Conservation (phyloP, 768 basidiomycete species). For the Suillus alpinus region DNA sequence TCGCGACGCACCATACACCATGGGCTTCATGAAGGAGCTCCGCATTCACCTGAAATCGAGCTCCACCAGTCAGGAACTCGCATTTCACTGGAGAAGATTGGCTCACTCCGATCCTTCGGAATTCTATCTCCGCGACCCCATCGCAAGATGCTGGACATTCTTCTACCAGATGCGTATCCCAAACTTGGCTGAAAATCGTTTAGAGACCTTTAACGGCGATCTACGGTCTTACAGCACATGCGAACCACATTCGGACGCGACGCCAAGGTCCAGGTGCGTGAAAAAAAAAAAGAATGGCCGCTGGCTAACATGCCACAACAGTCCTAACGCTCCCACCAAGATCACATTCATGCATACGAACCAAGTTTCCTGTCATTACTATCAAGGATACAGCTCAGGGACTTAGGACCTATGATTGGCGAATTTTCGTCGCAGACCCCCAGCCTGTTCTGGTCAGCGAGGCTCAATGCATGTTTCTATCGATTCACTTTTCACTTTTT, state of each 20-base stretch:
- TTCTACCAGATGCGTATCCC: neutral
- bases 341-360: neutral
- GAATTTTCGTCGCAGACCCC: neutral
- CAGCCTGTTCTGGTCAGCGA: neutral
- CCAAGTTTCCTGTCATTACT: neutral
- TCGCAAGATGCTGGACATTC: neutral
- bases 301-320: slow-evolving; percentile 4
- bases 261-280: neutral
- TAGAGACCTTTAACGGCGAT: neutral
- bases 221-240: neutral
- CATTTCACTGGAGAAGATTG: neutral
- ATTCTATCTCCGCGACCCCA: slow-evolving; percentile 1
- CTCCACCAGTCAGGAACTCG: slow-evolving; percentile 1
- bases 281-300: neutral
- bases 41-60: neutral
- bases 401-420: neutral
- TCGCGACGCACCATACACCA: neutral
- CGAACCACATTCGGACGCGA: neutral
- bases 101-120: neutral
- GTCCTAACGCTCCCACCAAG: neutral
- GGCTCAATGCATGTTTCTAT: neutral
- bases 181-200: neutral
- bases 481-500: neutral
- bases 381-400: neutral
- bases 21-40: neutral